Percentiles rank a stretch among this genome's conserved stretches.
These are phyloP conservation scores for Didymella segeticola DNA, from an alignment of 2,329 filamentous ascomycete genomes.

Conservation along the genomic window DNA sequence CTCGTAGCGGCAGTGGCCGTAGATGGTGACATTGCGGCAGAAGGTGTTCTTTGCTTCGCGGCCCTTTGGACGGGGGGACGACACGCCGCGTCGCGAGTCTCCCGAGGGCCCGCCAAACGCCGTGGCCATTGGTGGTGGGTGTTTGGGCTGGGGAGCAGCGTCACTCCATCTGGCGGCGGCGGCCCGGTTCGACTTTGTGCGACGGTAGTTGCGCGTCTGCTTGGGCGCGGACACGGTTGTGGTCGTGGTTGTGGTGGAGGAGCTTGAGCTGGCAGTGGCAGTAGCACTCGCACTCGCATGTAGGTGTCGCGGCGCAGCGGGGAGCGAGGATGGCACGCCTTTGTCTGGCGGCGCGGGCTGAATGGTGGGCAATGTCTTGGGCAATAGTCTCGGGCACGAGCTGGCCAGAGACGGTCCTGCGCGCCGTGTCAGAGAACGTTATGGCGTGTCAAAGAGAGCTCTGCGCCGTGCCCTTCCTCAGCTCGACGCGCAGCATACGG, in stretches of 20 bases:
- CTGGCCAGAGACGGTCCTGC: slow-evolving; percentile 26
- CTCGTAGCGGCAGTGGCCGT: slow-evolving; percentile 90
- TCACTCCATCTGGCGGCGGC: slow-evolving; percentile 41
- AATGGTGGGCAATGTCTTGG: slow-evolving; percentile 38
- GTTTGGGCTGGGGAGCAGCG: slow-evolving; percentile 18
- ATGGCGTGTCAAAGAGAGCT: slow-evolving; percentile 31
- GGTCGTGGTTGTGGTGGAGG: slow-evolving; percentile 30
- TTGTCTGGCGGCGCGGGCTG: slow-evolving; percentile 36
- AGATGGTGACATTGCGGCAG: slow-evolving; percentile 91
- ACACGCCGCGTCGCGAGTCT: slow-evolving; percentile 51
- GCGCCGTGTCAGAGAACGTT: too few relatives aligned
- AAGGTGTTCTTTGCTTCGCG: slow-evolving; percentile 79
- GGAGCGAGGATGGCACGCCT: slow-evolving; percentile 32
- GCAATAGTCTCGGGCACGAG: too few relatives aligned
- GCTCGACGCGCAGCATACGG: too few relatives aligned
- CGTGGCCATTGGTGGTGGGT: slow-evolving; percentile 42
- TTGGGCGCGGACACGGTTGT: slow-evolving; percentile 26
- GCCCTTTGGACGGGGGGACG: slow-evolving; percentile 54
- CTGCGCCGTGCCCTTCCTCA: neutral
- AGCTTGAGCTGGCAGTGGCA: slow-evolving; percentile 33
- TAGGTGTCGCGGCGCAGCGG: slow-evolving; percentile 26
- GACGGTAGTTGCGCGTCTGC: slow-evolving; percentile 34
- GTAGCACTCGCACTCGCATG: slow-evolving; percentile 42
- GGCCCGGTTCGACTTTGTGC: slow-evolving; percentile 35
- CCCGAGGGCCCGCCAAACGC: slow-evolving; percentile 46